Conservation (phyloP, 768 basidiomycete genomes). For the Tulasnella sp. region DNA sequence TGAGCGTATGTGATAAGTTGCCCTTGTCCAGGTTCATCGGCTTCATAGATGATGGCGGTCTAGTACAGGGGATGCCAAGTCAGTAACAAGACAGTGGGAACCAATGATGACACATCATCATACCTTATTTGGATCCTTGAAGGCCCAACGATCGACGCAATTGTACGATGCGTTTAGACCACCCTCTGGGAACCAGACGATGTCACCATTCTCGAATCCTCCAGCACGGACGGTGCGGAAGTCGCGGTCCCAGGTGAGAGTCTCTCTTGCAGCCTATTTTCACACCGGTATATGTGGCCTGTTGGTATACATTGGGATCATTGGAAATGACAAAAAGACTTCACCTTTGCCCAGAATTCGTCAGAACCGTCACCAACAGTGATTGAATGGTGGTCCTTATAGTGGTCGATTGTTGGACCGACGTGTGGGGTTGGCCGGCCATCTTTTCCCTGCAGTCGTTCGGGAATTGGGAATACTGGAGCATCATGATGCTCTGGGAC, state of each 20-base stretch:
- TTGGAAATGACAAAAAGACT: conserved; percentile 15
- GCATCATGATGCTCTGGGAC: conserved; percentile 12
- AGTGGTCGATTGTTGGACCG: conserved; percentile 65
- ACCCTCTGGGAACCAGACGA: conserved; percentile 95
- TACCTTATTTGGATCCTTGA: conserved; percentile 60
- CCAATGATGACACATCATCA: conserved; percentile 5
- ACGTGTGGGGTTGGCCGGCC: conserved; percentile 61
- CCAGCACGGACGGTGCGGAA: conserved; percentile 81
- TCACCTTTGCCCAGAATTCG: conserved; percentile 79
- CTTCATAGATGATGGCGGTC: conserved; percentile 97
- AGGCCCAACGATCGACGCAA: conserved; percentile 94
- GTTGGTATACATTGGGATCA: background rate
- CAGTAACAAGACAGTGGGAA: background rate
- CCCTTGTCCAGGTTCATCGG: conserved; percentile 81
- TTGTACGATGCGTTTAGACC: conserved; percentile 90
- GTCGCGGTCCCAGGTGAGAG: conserved; percentile 75
- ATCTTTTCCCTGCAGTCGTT: conserved; percentile 44
- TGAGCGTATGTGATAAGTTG: conserved; percentile 65
- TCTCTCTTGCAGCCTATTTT: conserved; percentile 46
- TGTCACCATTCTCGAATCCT: conserved; percentile 70
- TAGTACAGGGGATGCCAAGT: conserved; percentile 22
- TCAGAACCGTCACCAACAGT: conserved; percentile 70
- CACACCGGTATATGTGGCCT: background rate
- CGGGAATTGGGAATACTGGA: conserved; percentile 57
- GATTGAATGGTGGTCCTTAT: conserved; percentile 48